Percentiles rank a stretch among this genome's conserved stretches.
Conservation (phyloP, 768 basidiomycete species). For the Auriscalpium orientale region DNA sequence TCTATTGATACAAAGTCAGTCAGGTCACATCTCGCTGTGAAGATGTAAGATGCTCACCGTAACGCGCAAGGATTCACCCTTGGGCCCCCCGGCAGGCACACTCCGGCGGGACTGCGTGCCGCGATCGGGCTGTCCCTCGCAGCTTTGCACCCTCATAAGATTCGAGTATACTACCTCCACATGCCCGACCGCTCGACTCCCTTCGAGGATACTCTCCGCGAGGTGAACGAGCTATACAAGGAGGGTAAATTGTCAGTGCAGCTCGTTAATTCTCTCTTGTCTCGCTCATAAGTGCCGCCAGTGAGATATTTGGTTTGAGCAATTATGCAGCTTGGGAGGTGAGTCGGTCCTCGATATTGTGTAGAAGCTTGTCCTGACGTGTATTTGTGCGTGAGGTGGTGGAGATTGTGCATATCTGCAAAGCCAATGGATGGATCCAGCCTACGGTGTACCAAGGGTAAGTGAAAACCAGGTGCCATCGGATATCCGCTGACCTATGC, state of each 20-base stretch:
- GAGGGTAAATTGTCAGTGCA: constrained; percentile 46
- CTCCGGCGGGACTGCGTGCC: constrained; percentile 32
- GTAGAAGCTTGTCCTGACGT: background rate
- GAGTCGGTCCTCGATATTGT: background rate
- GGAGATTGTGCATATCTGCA: constrained; percentile 52
- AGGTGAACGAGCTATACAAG: constrained; percentile 46
- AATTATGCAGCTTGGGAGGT: constrained; percentile 54
- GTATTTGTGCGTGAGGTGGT: constrained; percentile 32
- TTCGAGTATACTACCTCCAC: constrained; percentile 50
- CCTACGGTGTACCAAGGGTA: constrained; percentile 53
- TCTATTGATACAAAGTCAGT: constrained; percentile 44
- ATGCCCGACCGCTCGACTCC: constrained; percentile 52
- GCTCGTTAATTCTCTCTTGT: background rate
- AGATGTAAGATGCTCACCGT: background rate
- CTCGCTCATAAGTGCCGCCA: constrained; percentile 11
- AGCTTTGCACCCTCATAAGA: constrained; percentile 37
- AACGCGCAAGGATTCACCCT: constrained; percentile 31
- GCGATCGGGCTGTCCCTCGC: constrained; percentile 41
- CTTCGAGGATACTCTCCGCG: constrained; percentile 47
- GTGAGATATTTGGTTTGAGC: constrained; percentile 56
- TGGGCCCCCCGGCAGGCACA: constrained; percentile 33
- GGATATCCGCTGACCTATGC: background rate
- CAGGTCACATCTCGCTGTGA: background rate
- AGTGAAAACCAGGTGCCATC: constrained; percentile 16
- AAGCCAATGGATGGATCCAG: constrained; percentile 42